These are phyloP conservation scores for Drosera capensis DNA, from an alignment of 148 eudicot genomes.

Conservation along the genomic window DNA sequence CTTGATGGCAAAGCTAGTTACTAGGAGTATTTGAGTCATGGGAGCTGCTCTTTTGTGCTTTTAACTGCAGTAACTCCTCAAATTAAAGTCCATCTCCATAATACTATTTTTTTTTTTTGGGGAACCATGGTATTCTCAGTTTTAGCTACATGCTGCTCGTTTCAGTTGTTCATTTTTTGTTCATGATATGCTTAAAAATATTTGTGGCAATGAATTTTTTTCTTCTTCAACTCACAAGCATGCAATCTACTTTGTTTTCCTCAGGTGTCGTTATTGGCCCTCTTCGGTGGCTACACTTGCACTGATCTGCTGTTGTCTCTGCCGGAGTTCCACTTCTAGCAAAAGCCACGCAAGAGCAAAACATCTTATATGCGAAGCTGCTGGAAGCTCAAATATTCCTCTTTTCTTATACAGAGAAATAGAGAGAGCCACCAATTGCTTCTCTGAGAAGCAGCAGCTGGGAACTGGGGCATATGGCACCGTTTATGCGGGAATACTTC, in stretches of 20 bases:
- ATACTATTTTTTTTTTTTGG: too few species aligned
- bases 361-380: constrained; percentile 17
- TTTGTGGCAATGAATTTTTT: background rate
- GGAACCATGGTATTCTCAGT: too few species aligned
- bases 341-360: constrained; percentile 4
- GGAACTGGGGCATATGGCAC: constrained; percentile 63
- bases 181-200: background rate
- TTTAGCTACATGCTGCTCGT: too few species aligned
- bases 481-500: constrained; percentile 42
- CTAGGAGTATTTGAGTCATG: too few species aligned
- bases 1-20: too few species aligned
- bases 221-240: too few species aligned
- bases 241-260: background rate
- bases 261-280: constrained; percentile 35
- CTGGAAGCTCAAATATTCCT: constrained; percentile 26
- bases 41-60: too few species aligned
- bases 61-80: too few species aligned
- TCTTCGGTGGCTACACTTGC: constrained; percentile 22
- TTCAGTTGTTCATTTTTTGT: background rate
- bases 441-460: constrained; percentile 38
- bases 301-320: constrained; percentile 17
- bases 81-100: too few species aligned
- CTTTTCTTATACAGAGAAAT: constrained; percentile 43
- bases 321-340: constrained; percentile 8
- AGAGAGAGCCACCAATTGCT: constrained; percentile 39